Evolutionary conservation across 225 moss, liverwort and hornwort species (phyloP).

Genomic region (Marchantia paleacea): DNA sequence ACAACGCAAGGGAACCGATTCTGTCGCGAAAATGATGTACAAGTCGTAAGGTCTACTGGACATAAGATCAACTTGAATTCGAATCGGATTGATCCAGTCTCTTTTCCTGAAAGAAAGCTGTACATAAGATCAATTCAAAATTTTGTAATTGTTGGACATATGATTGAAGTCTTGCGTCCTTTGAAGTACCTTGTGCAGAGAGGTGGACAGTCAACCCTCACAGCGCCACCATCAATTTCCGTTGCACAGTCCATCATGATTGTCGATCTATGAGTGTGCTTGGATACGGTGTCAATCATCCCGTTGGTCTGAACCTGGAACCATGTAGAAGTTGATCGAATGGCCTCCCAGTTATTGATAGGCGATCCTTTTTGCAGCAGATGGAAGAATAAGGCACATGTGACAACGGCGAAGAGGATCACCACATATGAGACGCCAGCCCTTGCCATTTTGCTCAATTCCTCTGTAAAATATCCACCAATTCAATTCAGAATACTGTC

Average conservation of each 20-base stretch:
- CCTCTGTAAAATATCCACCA: background rate
- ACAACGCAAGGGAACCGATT: too few relatives aligned
- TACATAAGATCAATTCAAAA: too few relatives aligned
- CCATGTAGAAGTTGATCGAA: background rate
- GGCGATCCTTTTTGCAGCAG: background rate
- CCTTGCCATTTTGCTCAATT: background rate
- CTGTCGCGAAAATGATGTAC: too few relatives aligned
- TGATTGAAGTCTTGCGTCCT: too few relatives aligned
- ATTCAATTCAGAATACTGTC: background rate
- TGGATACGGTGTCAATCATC: background rate
- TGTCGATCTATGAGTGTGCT: background rate
- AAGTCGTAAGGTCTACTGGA: background rate
- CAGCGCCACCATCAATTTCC: background rate
- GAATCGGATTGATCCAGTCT: too few relatives aligned
- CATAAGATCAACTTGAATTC: too few relatives aligned
- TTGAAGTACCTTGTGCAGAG: background rate
- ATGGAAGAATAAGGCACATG: background rate
- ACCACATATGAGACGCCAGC: background rate
- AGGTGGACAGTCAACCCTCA: background rate
- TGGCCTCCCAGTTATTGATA: background rate
- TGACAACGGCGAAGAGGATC: background rate
- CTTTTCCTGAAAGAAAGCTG: too few relatives aligned
- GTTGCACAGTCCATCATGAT: background rate
- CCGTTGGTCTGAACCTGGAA: background rate
- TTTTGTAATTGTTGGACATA: too few relatives aligned